Evolutionary conservation across 495 filamentous ascomycete genomes (phyloP), one percentile per base, ranked within the genome.

Genomic region (Endocarpon pusillum): DNA sequence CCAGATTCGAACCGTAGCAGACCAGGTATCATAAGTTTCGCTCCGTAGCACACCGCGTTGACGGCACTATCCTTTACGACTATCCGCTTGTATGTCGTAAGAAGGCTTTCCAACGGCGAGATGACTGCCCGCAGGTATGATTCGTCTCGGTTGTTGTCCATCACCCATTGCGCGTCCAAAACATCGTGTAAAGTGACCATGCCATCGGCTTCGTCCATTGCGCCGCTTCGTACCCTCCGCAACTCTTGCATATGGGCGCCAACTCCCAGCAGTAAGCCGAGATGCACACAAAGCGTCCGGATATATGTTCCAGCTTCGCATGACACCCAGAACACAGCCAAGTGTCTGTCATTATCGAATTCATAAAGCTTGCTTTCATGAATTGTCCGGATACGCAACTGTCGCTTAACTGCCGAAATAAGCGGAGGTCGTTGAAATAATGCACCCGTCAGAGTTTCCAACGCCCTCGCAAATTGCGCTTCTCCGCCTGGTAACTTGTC

Each of bases 191-290:
- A 63, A 23, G 89, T 94, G 11, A 94, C 85, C 59, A 96, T 73
- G 35, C 71, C 76, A 40, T 78, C 73, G 30, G 71, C 59, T 66
- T 96, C 91, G 42, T 81, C 72, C 85, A 96, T 92, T 32, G 86
- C 87, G 51, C 89, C 89, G 57, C 72, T 80, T 49, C 91, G 71
- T 14, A 96, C 89, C 63, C 89, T 75, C 42, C 89, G 69, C 31
- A 97, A 74, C 61, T 97, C 89, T 57, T 97, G 91, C 89, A 97
- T 97, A 58, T 97, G 89, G 8, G 81, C 89, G 42, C 91, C 89
- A 27, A 94, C 84, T 47, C 89, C 89, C 26, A 96, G 67, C 34
- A 97, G 55, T 38, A 96, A 66, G 39, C 89, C 89, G 42, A 97
- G 58, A 61, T 97, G 89, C 23, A 96, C 89, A 61, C 89, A 97